Conservation (phyloP, 345 rosid genomes). For the Brassica juncea region DNA sequence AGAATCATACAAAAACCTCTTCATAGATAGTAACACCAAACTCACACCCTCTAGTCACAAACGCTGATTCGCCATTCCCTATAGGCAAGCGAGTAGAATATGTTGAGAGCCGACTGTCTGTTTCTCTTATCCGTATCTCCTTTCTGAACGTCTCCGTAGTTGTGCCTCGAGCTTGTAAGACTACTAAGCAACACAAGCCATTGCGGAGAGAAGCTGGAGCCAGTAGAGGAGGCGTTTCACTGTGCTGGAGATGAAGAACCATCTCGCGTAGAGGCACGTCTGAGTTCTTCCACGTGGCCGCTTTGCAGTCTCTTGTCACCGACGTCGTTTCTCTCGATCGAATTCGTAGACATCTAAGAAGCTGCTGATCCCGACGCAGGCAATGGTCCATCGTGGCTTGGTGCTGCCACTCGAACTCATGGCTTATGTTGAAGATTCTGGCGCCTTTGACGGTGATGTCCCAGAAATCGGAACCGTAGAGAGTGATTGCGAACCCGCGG, state of each 20-base stretch:
- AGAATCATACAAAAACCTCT: slow-evolving; percentile 80
- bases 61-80: slow-evolving; percentile 70
- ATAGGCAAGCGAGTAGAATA: slow-evolving; percentile 80
- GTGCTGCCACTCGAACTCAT: slow-evolving; percentile 93
- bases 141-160: slow-evolving; percentile 70
- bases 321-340: slow-evolving; percentile 14
- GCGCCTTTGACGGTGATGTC: slow-evolving; percentile 78
- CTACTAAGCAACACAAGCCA: slow-evolving; percentile 61
- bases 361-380: slow-evolving; percentile 70
- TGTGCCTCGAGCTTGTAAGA: slow-evolving; percentile 64
- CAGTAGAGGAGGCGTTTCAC: slow-evolving; percentile 73
- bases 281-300: slow-evolving; percentile 61
- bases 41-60: slow-evolving; percentile 61
- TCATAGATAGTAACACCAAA: slow-evolving; percentile 46
- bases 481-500: slow-evolving; percentile 81
- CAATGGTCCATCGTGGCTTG: slow-evolving; percentile 77
- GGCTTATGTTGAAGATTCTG: slow-evolving; percentile 75
- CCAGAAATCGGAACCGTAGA: slow-evolving; percentile 82
- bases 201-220: slow-evolving; percentile 86
- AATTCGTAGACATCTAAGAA: slow-evolving; percentile 30
- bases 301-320: slow-evolving; percentile 23
- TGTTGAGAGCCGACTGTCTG: slow-evolving; percentile 58
- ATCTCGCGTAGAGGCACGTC: slow-evolving; percentile 66
- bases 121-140: slow-evolving; percentile 77
- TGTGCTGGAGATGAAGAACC: slow-evolving; percentile 67